Conservation (phyloP, 164 flowering plant species). For the Tinospora cordifolia region DNA sequence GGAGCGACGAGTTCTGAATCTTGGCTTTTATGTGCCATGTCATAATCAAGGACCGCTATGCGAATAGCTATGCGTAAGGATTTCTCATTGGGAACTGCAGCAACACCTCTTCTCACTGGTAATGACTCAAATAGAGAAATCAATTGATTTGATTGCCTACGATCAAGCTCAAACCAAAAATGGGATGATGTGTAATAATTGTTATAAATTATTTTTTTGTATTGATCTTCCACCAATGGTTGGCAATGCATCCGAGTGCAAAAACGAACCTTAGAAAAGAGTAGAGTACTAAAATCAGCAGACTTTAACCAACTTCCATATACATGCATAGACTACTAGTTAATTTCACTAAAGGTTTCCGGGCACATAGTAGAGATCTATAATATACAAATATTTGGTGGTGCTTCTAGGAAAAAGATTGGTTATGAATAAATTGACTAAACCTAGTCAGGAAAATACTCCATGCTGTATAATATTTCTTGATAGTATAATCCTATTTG, state of each 20-base stretch:
- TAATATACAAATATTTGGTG: too few species aligned
- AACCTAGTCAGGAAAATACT: too few species aligned
- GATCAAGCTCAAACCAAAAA: constrained; percentile 90
- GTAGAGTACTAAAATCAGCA: constrained; percentile 11
- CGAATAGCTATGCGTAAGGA: constrained; percentile 16
- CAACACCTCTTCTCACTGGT: constrained; percentile 25
- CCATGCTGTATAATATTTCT: too few species aligned
- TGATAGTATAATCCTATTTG: too few species aligned
- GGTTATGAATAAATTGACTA: too few species aligned
- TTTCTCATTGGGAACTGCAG: constrained; percentile 10
- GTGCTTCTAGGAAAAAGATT: too few species aligned
- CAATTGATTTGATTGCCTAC: constrained; percentile 51
- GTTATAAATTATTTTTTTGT: constrained; percentile 42
- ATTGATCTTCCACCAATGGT: constrained; percentile 51
- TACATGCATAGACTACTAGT: neutral
- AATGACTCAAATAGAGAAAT: constrained; percentile 33
- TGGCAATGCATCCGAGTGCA: constrained; percentile 41
- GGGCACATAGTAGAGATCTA: too few species aligned
- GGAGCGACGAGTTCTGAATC: constrained; percentile 8
- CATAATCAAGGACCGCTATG: constrained; percentile 14
- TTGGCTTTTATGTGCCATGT: constrained; percentile 13
- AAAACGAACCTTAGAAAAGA: constrained; percentile 51
- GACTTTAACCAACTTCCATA: neutral
- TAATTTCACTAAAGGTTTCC: too few species aligned
- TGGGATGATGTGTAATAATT: constrained; percentile 47